These are phyloP conservation scores for Haplographium delicatum DNA, from an alignment of 495 filamentous ascomycete species.

Conservation along the genomic window DNA sequence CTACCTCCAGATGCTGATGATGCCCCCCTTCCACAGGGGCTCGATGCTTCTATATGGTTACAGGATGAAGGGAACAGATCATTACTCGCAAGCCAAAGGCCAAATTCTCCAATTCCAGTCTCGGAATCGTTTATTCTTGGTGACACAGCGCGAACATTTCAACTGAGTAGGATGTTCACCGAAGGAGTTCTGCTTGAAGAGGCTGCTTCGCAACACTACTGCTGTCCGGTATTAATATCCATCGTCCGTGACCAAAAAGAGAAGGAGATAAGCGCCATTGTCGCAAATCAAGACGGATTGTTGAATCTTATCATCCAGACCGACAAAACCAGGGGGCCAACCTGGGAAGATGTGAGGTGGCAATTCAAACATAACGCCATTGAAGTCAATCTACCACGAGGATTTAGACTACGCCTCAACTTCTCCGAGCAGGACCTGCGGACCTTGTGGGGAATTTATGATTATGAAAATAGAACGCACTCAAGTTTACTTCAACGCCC, in stretches of 20 bases:
- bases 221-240: slow-evolving; percentile 67
- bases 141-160: slow-evolving; percentile 64
- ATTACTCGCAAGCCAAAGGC: slow-evolving; percentile 16
- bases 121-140: slow-evolving; percentile 66
- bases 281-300: slow-evolving; percentile 70
- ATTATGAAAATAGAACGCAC: slow-evolving; percentile 71
- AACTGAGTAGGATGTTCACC: slow-evolving; percentile 67
- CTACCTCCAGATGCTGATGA: slow-evolving; percentile 56
- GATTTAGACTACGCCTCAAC: slow-evolving; percentile 61
- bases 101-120: slow-evolving; percentile 37
- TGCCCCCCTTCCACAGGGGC: slow-evolving; percentile 55
- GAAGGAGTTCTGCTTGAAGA: slow-evolving; percentile 65
- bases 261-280: slow-evolving; percentile 58
- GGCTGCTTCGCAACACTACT: slow-evolving; percentile 56
- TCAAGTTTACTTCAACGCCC: slow-evolving; percentile 56
- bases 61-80: slow-evolving; percentile 37
- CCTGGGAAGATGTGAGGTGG: slow-evolving; percentile 79
- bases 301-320: slow-evolving; percentile 70
- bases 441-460: slow-evolving; percentile 71
- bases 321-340: slow-evolving; percentile 59
- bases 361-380: slow-evolving; percentile 55
- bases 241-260: slow-evolving; percentile 63
- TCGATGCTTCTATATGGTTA: slow-evolving; percentile 72
- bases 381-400: slow-evolving; percentile 59
- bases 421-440: slow-evolving; percentile 70